A percentile compares a stretch with the other conserved stretches of the same genome.
phyloP scores from a whole-genome alignment of 225 moss, liverwort and hornwort species.

The Bryoerythrophyllum caledonicum region DNA sequence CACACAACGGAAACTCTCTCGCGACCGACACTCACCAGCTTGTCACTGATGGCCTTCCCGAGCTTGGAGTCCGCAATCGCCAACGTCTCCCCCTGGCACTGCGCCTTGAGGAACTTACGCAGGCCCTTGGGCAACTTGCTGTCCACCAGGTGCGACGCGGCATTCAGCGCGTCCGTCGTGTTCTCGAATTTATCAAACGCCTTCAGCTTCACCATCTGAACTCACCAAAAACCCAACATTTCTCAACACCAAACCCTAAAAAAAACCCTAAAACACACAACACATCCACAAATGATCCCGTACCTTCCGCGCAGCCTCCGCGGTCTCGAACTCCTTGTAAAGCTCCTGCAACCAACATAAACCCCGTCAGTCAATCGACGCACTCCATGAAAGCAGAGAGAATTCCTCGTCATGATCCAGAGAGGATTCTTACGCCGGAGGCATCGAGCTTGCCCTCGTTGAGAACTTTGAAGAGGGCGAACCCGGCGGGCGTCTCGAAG shows the following conservation, averaged over 20 bases:
- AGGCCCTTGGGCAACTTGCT: constrained; percentile 84
- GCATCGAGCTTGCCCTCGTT: constrained; percentile 84
- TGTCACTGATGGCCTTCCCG: constrained; percentile 80
- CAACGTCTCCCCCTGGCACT: constrained; percentile 74
- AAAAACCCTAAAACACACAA: background rate
- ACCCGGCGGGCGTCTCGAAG: constrained; percentile 89
- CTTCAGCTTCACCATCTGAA: constrained; percentile 72
- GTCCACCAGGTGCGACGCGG: constrained; percentile 75
- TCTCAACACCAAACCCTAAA: rapidly evolving
- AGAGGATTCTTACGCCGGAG: constrained; percentile 39
- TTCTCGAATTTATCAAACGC: constrained; percentile 94
- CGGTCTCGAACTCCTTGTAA: constrained; percentile 84
- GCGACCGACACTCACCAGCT: constrained; percentile 47
- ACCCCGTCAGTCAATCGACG: background rate
- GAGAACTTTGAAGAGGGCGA: constrained; percentile 78
- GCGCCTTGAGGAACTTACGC: constrained; percentile 76
- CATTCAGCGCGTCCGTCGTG: constrained; percentile 80
- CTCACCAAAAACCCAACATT: background rate
- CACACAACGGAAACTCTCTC: background rate
- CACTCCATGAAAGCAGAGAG: background rate
- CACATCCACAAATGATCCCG: background rate
- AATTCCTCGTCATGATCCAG: no score
- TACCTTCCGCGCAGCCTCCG: constrained; percentile 70
- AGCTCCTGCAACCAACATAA: constrained; percentile 42
- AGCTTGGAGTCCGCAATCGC: constrained; percentile 88